phyloP scores from a whole-genome alignment of 164 flowering plant genomes.

The Vitis rupestris region DNA sequence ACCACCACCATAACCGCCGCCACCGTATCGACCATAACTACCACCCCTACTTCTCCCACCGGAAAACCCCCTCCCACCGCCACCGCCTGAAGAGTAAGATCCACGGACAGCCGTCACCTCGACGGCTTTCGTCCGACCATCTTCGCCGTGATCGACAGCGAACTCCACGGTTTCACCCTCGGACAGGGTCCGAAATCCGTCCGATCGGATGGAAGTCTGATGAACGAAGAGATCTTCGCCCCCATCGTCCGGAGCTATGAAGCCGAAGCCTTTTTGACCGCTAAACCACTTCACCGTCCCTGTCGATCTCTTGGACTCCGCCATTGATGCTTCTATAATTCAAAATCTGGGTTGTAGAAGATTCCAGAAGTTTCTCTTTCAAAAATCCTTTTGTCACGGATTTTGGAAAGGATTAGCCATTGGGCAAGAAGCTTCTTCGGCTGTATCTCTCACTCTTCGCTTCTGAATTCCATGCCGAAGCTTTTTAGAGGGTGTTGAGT shows the following conservation, averaged over 20 bases:
- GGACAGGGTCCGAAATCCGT: slow-evolving; percentile 50
- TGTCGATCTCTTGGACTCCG: slow-evolving; percentile 25
- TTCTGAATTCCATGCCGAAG: not conserved
- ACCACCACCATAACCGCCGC: slow-evolving; percentile 7
- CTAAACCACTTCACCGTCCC: slow-evolving; percentile 62
- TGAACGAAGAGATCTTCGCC: slow-evolving; percentile 57
- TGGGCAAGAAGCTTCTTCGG: not conserved
- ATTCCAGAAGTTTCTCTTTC: not conserved
- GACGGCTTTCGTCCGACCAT: slow-evolving; percentile 43
- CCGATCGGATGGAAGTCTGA: slow-evolving; percentile 45
- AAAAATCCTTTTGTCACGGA: too few relatives aligned
- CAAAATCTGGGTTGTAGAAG: not conserved
- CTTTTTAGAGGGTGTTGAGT: not conserved
- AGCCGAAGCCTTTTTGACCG: slow-evolving; percentile 55
- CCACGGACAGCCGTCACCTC: slow-evolving; percentile 28
- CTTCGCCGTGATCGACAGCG: slow-evolving; percentile 30
- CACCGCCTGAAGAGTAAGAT: slow-evolving; percentile 13
- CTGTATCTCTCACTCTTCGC: not conserved
- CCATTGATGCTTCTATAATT: slow-evolving; percentile 18
- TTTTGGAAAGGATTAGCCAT: slow-evolving; percentile 1
- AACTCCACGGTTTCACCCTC: slow-evolving; percentile 57
- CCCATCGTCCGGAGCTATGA: slow-evolving; percentile 51
- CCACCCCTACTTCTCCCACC: slow-evolving; percentile 18
- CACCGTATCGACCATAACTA: not conserved
- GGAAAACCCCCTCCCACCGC: slow-evolving; percentile 14